Conservation (phyloP, 768 basidiomycete genomes). For the Boletus reticuloceps region DNA sequence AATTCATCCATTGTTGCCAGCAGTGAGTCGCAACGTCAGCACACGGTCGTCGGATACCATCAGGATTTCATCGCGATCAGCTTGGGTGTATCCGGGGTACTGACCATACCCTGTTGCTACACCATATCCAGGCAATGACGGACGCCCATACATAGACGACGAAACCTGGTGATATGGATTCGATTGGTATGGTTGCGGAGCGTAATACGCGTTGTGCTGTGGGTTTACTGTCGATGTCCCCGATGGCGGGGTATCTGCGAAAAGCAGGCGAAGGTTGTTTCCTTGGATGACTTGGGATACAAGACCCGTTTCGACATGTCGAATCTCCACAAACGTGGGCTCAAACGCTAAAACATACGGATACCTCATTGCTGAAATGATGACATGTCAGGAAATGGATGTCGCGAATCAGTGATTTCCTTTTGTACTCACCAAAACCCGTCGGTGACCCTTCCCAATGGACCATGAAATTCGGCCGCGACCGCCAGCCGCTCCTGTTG, state of each 20-base stretch:
- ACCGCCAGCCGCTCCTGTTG: constrained; percentile 92
- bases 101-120: constrained; percentile 36
- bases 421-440: constrained; percentile 76
- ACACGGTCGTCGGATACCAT: constrained; percentile 89
- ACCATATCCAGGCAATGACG: constrained; percentile 28
- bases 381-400: constrained; percentile 3
- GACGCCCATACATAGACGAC: constrained; percentile 26
- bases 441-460: constrained; percentile 96
- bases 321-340: constrained; percentile 93
- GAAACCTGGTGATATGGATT: constrained; percentile 34
- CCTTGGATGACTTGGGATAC: constrained; percentile 96
- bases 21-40: constrained; percentile 59
- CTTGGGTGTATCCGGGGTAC: constrained; percentile 46
- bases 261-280: constrained; percentile 83
- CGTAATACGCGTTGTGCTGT: constrained; percentile 37
- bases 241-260: constrained; percentile 91
- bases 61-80: constrained; percentile 79
- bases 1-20: constrained; percentile 18
- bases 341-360: constrained; percentile 98
- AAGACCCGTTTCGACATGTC: constrained; percentile 89
- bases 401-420: background rate
- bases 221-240: constrained; percentile 56
- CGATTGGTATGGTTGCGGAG: constrained; percentile 26
- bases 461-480: constrained; percentile 90
- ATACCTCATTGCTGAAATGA: constrained; percentile 77